Percentiles rank a stretch among this genome's conserved stretches.
Conservation (phyloP, 2,329 filamentous ascomycete species). For the Colletotrichum somersetense region DNA sequence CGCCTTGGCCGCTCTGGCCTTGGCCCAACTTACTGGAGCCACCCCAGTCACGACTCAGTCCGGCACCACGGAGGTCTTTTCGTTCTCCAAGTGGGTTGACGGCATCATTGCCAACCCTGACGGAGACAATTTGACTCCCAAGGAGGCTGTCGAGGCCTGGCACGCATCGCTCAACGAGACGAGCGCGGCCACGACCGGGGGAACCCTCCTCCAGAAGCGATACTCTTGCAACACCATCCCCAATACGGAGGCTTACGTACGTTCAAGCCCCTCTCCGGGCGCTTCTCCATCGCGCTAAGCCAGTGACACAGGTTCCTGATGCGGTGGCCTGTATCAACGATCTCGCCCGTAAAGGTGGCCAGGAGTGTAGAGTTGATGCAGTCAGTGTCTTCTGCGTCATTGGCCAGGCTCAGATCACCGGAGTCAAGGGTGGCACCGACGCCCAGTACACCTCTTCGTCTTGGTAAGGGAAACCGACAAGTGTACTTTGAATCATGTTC, state of each 20-base stretch:
- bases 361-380: neutral
- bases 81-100: slow-evolving; percentile 36
- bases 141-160: slow-evolving; percentile 31
- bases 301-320: slow-evolving; percentile 16
- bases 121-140: slow-evolving; percentile 32
- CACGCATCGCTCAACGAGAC: slow-evolving; percentile 8
- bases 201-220: slow-evolving; percentile 19
- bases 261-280: neutral
- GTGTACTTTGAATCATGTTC: neutral
- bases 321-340: slow-evolving; percentile 38
- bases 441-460: slow-evolving; percentile 11
- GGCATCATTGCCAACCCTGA: slow-evolving; percentile 38
- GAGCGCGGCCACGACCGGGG: neutral
- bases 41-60: neutral
- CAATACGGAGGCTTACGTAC: slow-evolving; percentile 21
- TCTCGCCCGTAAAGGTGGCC: slow-evolving; percentile 14
- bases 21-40: slow-evolving; percentile 6
- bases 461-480: slow-evolving; percentile 17
- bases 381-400: slow-evolving; percentile 19
- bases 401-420: slow-evolving; percentile 17
- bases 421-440: neutral
- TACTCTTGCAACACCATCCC: slow-evolving; percentile 20
- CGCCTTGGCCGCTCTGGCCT: slow-evolving; percentile 10
- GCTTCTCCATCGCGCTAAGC: neutral
- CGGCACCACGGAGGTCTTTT: slow-evolving; percentile 19